These are phyloP conservation scores for Acrocalymma vagum DNA, from an alignment of 2,329 filamentous ascomycete species.

Conservation along the genomic window DNA sequence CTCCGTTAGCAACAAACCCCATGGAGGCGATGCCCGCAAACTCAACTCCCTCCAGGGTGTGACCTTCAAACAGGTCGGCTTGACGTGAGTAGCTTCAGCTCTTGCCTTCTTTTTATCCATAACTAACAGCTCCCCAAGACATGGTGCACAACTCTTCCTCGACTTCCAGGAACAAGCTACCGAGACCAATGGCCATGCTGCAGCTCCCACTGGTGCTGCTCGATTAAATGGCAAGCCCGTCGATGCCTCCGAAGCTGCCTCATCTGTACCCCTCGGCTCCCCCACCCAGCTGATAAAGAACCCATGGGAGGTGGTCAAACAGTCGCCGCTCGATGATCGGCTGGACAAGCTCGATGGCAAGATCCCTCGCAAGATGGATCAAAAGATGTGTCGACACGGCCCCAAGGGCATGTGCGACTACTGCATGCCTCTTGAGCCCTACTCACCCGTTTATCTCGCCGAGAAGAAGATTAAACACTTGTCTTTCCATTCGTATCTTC, in stretches of 20 bases:
- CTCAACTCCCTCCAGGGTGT: conserved; percentile 63
- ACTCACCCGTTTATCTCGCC: conserved; percentile 83
- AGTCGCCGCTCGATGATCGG: conserved; percentile 85
- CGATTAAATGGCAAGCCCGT: conserved; percentile 82
- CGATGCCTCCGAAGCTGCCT: conserved; percentile 72
- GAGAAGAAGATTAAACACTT: conserved; percentile 99
- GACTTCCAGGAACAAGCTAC: conserved; percentile 72
- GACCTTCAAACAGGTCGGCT: conserved; percentile 64
- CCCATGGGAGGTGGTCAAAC: conserved; percentile 90
- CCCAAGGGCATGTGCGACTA: conserved; percentile 99
- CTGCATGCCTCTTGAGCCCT: conserved; percentile 96
- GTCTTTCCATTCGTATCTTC: conserved; percentile 92
- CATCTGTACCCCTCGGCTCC: conserved; percentile 65
- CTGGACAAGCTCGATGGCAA: conserved; percentile 91
- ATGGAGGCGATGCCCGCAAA: conserved; percentile 65
- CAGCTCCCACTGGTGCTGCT: conserved; percentile 56
- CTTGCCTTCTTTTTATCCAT: conserved; percentile 3
- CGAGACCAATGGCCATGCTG: conserved; percentile 58
- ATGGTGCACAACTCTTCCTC: conserved; percentile 91
- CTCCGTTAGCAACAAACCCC: conserved; percentile 67
- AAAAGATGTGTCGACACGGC: conserved; percentile 93
- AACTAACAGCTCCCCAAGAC: conserved; percentile 60
- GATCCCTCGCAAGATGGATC: conserved; percentile 77
- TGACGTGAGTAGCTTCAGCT: conserved; percentile 57
- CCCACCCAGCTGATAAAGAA: conserved; percentile 75